Base-by-base conservation (phyloP, 2,329 filamentous ascomycete species). In the Phyllosticta ampelicida region DNA sequence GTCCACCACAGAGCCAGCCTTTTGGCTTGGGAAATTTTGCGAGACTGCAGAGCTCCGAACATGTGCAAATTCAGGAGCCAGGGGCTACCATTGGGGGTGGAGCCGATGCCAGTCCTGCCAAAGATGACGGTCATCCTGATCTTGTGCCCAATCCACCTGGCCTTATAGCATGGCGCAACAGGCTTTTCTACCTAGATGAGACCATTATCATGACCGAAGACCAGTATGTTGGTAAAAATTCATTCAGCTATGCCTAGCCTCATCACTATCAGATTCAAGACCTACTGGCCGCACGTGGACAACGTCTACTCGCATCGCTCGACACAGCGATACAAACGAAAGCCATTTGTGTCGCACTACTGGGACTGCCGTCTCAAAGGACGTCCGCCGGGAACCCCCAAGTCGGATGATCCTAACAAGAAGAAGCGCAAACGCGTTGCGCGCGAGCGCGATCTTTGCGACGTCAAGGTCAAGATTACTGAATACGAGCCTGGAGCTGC, bases 381-480 rank as follows among this genome's bases (percentile, higher is more conserved):
- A 21, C 80, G 88, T 0, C 87, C 87, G 0, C 84, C 87, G 0
- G 88, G 88, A 28, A 91, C 87, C 3, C 85, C 86, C 60, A 90
- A 91, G 69, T 88, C 86, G 0, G 83, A 87, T 52, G 87, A 91
- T 65, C 87, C 88, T 0, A 85, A 83, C 68, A 90, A 90, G 75
- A 90, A 89, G 78, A 90, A 90, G 71, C 80, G 88, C 44, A 90
- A 89, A 72, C 83, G 88, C 23, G 83, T 80, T 36, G 85, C 85
- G n/a, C 78, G 88, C 49, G 84, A 88, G 70, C 79, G 86, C 11
- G 86, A 90, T 72, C 77, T 90, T n/a, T 92, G 88, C 69, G 87
- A 91, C 70, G 87, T 91, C 62, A 91, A 91, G 73, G 90, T 91
- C 70, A 91, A 90, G 70, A 89, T 91, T 60, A 90, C 86, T 2